Evolutionary conservation across 345 rosid genomes (phyloP).

Genomic region (Gossypium ekmanianum): DNA sequence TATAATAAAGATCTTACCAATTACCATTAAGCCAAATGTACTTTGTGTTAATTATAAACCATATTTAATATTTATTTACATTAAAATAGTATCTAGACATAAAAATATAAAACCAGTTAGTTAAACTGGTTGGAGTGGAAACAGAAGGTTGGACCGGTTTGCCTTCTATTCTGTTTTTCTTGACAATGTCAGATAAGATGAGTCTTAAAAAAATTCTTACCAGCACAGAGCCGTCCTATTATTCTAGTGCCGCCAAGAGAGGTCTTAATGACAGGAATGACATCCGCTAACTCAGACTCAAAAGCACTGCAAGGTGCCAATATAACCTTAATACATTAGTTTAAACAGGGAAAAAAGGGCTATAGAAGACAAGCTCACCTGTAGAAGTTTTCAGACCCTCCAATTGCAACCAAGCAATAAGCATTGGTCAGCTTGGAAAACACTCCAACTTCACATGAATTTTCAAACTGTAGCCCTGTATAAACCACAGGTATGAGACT

Average conservation of each 20-base stretch:
- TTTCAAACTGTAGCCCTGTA: conserved; percentile 22
- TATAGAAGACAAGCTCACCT: conserved; percentile 37
- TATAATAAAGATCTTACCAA: too few species aligned
- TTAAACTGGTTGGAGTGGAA: too few species aligned
- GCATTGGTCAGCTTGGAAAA: conserved; percentile 46
- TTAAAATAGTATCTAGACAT: too few species aligned
- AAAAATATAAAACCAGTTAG: too few species aligned
- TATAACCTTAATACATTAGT: not conserved
- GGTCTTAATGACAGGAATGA: conserved; percentile 85
- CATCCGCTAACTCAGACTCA: conserved; percentile 84
- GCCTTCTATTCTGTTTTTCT: too few species aligned
- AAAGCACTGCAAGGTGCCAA: conserved; percentile 42
- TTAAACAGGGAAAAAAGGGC: not conserved
- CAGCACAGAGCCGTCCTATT: conserved; percentile 84
- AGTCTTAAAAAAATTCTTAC: conserved; percentile 27
- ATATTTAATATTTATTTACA: too few species aligned
- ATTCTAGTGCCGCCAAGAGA: conserved; percentile 82
- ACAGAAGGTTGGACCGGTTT: too few species aligned
- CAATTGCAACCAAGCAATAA: conserved; percentile 42
- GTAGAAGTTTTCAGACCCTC: conserved; percentile 74
- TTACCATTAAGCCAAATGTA: too few species aligned
- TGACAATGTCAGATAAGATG: not conserved
- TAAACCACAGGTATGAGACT: not conserved
- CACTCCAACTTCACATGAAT: conserved; percentile 42
- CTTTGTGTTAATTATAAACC: too few species aligned